Base-by-base conservation (phyloP, 768 basidiomycete species). In the Mycena kentingensis region DNA sequence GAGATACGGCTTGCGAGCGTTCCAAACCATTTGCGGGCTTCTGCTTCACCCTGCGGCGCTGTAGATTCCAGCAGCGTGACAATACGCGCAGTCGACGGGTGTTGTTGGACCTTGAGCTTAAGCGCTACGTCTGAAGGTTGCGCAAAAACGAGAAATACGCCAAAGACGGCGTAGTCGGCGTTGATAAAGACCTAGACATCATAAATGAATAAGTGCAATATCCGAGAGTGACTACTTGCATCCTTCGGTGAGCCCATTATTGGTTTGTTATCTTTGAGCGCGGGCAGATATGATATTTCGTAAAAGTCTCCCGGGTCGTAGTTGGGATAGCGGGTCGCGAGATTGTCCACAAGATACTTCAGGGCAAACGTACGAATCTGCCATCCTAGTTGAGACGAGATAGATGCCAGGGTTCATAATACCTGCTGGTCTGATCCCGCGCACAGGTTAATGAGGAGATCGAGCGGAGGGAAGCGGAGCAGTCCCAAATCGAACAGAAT, bases 331-430 rank as follows among this genome's bases (percentile, higher is more conserved):
- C 79, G 79, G 1, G 72, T 75, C 7, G 73, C 65, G 25, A 86
- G 75, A 61, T 95, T 88, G 45, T 91, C 85, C 38, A 95, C 69
- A 27, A 98, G 77, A 70, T 96, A 98, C 50, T 84, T 83, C 49
- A 98, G 73, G 0, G 93, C 93, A 10, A 72, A 67, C 5, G 73
- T 61, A n/a, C 83, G 82, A 31, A 80, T 67, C 61, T 77, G 44
- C n/a, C n/a, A n/a, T n/a, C n/a, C n/a, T n/a, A n/a, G n/a, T n/a
- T n/a, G n/a, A n/a, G n/a, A n/a, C n/a, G n/a, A n/a, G n/a, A n/a
- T n/a, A n/a, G n/a, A n/a, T n/a, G n/a, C n/a, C n/a, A n/a, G n/a
- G n/a, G n/a, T n/a, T n/a, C n/a, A n/a, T 18, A 8, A 15, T 21
- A 78, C 78, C 44, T 65, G 62, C 5, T 70, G 48, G 56, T 87